Percentiles rank a stretch among this genome's conserved stretches.
These are phyloP conservation scores for Botrytis paeoniae DNA, from an alignment of 2,329 filamentous ascomycete genomes.

Conservation along the genomic window DNA sequence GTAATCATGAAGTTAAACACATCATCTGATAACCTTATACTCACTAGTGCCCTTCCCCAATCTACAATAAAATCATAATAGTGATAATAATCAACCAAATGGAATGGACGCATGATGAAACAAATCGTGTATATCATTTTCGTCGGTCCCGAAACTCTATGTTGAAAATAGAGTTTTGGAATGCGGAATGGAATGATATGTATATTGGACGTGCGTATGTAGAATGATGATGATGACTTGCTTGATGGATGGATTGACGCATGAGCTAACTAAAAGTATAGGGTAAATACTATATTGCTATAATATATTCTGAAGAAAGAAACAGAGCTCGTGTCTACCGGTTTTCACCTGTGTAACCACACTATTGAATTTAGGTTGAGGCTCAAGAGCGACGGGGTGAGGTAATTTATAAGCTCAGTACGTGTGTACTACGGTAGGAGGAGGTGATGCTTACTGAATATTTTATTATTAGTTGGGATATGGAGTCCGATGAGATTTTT, in stretches of 20 bases:
- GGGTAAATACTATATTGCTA: too few relatives aligned
- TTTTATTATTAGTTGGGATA: not conserved
- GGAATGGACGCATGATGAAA: not conserved
- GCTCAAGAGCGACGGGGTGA: not conserved
- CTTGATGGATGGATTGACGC: too few relatives aligned
- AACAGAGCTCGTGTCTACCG: not conserved
- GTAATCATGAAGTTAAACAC: not conserved
- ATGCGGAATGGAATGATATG: not conserved
- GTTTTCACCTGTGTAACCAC: not conserved
- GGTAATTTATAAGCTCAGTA: slow-evolving; percentile 7
- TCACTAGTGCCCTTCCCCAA: not conserved
- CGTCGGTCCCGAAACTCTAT: not conserved
- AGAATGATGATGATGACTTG: too few relatives aligned
- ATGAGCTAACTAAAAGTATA: not conserved
- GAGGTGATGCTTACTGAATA: not conserved
- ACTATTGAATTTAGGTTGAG: not conserved
- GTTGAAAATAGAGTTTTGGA: not conserved
- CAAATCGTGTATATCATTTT: not conserved
- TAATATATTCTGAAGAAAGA: not conserved
- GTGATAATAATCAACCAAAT: not conserved
- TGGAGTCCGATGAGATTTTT: not conserved
- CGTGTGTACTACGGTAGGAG: too few relatives aligned
- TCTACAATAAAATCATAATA: too few relatives aligned
- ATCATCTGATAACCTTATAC: not conserved
- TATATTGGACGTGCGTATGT: not conserved